Evolutionary conservation across 2,329 filamentous ascomycete species (phyloP).

Genomic region (Trichophaea hybrida): DNA sequence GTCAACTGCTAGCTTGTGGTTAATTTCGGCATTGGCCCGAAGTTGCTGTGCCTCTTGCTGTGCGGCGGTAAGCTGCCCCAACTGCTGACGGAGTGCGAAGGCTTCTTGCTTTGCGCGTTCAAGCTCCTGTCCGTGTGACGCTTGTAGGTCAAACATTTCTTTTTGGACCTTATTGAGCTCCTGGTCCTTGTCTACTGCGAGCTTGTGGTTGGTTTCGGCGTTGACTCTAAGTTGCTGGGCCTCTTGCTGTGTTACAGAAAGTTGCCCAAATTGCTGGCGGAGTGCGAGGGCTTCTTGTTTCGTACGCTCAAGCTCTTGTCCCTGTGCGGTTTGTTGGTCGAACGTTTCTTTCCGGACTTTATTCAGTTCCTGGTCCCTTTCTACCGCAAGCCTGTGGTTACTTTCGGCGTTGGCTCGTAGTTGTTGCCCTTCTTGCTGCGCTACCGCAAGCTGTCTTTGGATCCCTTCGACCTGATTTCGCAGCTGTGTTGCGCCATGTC

Average conservation of each 20-base stretch:
- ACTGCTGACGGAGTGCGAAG: background rate
- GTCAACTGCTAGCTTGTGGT: background rate
- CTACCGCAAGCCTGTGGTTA: background rate
- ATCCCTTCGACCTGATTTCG: background rate
- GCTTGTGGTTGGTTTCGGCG: background rate
- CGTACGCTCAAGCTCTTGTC: background rate
- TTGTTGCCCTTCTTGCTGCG: background rate
- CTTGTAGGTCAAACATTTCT: background rate
- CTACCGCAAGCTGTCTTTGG: background rate
- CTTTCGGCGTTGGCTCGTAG: background rate
- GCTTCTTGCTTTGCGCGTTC: background rate
- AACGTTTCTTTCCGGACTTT: background rate
- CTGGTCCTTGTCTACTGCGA: background rate
- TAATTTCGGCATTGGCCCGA: background rate
- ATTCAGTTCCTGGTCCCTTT: background rate
- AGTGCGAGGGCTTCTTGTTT: background rate
- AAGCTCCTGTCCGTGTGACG: background rate
- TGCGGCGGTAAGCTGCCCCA: background rate
- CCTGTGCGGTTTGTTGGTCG: background rate
- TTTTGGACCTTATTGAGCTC: background rate
- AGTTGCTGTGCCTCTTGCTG: background rate
- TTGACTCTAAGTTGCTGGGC: background rate
- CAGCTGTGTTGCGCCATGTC: background rate
- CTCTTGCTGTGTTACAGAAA: background rate
- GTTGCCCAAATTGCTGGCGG: background rate